Evolutionary conservation across 331 rosid genomes (phyloP).

Genomic region (Acacia pycnantha): DNA sequence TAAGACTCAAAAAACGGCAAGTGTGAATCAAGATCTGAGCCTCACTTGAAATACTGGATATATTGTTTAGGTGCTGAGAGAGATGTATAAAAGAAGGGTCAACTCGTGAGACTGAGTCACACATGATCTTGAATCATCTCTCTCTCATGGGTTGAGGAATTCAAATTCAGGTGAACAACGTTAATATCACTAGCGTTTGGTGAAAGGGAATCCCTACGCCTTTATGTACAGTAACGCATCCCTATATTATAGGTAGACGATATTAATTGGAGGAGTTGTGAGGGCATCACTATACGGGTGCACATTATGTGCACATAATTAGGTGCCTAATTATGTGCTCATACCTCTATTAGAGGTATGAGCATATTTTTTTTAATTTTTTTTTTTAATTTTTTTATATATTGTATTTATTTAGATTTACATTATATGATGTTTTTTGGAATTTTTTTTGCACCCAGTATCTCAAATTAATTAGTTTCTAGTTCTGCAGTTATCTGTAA

Average conservation of each 20-base stretch:
- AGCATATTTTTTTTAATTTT: too few species aligned
- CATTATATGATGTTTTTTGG: too few species aligned
- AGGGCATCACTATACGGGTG: background rate
- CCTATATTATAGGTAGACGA: too few species aligned
- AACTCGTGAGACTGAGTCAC: background rate
- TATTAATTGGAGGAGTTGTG: background rate
- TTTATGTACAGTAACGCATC: background rate
- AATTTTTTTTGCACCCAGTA: too few species aligned
- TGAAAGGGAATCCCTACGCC: background rate
- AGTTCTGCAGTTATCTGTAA: too few species aligned
- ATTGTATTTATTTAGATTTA: too few species aligned
- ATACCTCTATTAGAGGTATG: too few species aligned
- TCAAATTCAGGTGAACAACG: background rate
- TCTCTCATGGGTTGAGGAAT: background rate
- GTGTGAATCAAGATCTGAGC: background rate
- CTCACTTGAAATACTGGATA: background rate
- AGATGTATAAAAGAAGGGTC: background rate
- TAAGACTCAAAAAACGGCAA: background rate
- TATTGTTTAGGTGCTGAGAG: background rate
- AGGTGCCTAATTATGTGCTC: too few species aligned
- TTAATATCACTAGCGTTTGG: background rate
- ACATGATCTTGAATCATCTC: background rate
- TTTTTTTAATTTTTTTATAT: too few species aligned
- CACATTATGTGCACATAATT: too few species aligned
- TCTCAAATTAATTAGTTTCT: too few species aligned